Evolutionary conservation across 768 basidiomycete genomes (phyloP).

Genomic region (Boletus eberwhitei): DNA sequence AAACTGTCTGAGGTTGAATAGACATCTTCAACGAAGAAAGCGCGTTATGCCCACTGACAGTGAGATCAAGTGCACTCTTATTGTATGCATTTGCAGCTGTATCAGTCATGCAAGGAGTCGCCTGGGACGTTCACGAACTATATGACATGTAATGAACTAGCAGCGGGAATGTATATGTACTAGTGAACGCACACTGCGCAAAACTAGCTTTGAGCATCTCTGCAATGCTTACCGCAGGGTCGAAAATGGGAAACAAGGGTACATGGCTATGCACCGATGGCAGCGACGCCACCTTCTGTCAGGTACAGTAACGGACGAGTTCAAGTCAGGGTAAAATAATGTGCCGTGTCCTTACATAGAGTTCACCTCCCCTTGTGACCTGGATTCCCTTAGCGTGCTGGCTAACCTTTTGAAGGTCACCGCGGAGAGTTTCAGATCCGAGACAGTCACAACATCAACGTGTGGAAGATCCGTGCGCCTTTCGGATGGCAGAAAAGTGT

Average conservation of each 20-base stretch:
- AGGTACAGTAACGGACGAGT: too few species aligned
- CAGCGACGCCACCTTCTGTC: too few species aligned
- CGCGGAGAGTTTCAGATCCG: too few species aligned
- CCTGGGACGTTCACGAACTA: too few species aligned
- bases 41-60: not conserved
- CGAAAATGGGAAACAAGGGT: not conserved
- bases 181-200: not conserved
- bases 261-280: not conserved
- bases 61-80: not conserved
- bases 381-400: too few species aligned
- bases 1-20: constrained; percentile 23
- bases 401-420: too few species aligned
- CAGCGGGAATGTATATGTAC: not conserved
- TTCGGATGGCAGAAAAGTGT: too few species aligned
- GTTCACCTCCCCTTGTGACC: too few species aligned
- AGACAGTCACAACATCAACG: too few species aligned
- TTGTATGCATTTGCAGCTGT: not conserved
- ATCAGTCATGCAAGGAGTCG: not conserved
- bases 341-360: too few species aligned
- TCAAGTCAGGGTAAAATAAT: too few species aligned
- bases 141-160: not conserved
- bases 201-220: not conserved
- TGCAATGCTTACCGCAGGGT: not conserved
- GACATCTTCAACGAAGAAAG: constrained; percentile 9
- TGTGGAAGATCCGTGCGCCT: too few species aligned